Evolutionary conservation across 805 yeast genomes (phyloP).

Genomic region (Metschnikowia matae): DNA sequence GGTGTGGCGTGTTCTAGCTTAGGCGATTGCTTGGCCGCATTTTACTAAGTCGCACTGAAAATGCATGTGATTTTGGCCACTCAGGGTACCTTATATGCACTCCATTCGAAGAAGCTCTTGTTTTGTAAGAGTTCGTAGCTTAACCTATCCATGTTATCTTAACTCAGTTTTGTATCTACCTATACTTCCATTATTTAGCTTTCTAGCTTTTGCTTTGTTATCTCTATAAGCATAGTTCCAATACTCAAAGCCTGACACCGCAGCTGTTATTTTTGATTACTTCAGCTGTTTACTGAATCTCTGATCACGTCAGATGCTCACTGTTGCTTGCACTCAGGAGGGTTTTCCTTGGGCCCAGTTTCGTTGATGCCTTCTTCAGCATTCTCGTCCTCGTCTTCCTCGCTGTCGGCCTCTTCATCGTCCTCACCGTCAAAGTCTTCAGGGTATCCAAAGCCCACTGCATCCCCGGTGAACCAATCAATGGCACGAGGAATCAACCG

Average conservation of each 20-base stretch:
- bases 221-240: not conserved
- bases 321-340: constrained; percentile 77
- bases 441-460: constrained; percentile 65
- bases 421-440: constrained; percentile 60
- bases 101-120: not conserved
- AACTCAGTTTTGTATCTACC: too few species aligned
- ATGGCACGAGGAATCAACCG: constrained; percentile 93
- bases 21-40: not conserved
- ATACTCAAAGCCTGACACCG: not conserved
- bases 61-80: constrained; percentile 1
- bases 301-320: constrained; percentile 18
- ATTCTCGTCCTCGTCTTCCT: constrained; percentile 56
- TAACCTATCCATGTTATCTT: too few species aligned
- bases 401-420: constrained; percentile 59
- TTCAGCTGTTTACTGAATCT: not conserved
- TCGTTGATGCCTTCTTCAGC: constrained; percentile 61
- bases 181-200: too few species aligned
- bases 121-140: too few species aligned
- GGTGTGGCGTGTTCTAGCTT: constrained; percentile 2
- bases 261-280: not conserved
- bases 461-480: constrained; percentile 98
- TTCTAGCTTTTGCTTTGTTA: not conserved
- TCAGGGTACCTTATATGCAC: not conserved
- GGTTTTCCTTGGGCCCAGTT: constrained; percentile 50
- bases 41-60: not conserved